Evolutionary conservation across 1,284 basidiomycete species (phyloP), one percentile per base, ranked within the genome.

Genomic region (Takashimella tepidaria): DNA sequence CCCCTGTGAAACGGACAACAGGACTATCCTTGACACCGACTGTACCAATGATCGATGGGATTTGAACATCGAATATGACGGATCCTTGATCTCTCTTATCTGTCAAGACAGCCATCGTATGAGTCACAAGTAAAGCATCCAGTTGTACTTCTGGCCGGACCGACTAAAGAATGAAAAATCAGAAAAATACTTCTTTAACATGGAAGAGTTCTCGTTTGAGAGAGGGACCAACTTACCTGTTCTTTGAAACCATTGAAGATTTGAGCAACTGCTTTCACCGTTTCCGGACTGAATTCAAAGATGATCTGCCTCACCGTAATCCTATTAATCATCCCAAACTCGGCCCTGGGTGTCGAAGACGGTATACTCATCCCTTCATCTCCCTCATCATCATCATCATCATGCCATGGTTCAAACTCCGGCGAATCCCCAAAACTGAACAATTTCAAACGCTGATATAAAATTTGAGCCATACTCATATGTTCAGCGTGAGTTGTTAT

Each of bases 281-380:
- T 58, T 13, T 45, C 41, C 0, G 57, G 54, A 27, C 53, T 58
- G 31, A 58, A 26, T 37, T 61, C 59, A 3, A 57, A 27, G 4
- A 37, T 16, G 31, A 37, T 16, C 16, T 37, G 31, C 16, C 31
- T 8, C 16, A 37, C 31, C 31, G 31, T 37, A 8, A 37, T 37
- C 31, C 31, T 8, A 37, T 37, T 37, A 16, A 37, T 16, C 31
- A 37, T 8, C 16, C 31, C 31, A 37, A 37, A 37, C 31, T 37
- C 31, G 8, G 31, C 31, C 16, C 31, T 37, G 31, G 31, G 31
- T 16, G 31, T 16, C 8, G 31, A 37, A 8, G 31, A 37, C 31
- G 31, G 31, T n/a, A n/a, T n/a, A n/a, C n/a, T n/a, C 31, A 37
- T 37, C 16, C 31, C 31, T 37, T 37, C 31, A 8, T 37, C 31